Conservation (phyloP, 257 asterid species). For the Solanum peruvianum region DNA sequence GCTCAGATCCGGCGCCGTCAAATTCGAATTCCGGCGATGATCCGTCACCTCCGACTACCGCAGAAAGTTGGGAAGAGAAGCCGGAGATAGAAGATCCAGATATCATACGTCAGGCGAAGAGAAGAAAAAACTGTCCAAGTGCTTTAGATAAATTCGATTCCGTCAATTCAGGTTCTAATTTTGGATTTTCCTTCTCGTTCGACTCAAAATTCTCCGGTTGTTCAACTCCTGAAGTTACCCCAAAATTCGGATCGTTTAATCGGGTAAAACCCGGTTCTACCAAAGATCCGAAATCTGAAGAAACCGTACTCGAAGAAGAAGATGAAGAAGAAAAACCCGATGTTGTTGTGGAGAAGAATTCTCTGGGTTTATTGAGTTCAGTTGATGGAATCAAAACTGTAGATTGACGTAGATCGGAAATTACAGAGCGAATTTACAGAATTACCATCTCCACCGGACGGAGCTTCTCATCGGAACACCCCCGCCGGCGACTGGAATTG, state of each 20-base stretch:
- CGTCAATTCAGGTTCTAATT: neutral
- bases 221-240: conserved; percentile 18
- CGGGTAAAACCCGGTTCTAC: neutral
- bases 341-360: neutral
- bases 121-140: conserved; percentile 11
- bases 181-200: conserved; percentile 12
- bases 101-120: conserved; percentile 3
- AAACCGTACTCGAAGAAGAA: neutral
- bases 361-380: neutral
- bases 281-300: neutral
- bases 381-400: neutral
- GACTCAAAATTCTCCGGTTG: conserved; percentile 14
- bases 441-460: neutral
- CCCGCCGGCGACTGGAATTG: neutral
- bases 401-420: neutral
- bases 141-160: conserved; percentile 6
- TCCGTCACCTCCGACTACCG: neutral
- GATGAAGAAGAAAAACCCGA: neutral
- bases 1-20: neutral
- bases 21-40: neutral
- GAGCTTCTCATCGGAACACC: neutral
- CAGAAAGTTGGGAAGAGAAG: neutral
- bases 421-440: neutral
- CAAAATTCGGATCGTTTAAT: conserved; percentile 19
- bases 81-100: neutral